A percentile compares a stretch with the other conserved stretches of the same genome.
phyloP scores from a whole-genome alignment of 148 eudicot genomes.

The Heliosperma pusillum region DNA sequence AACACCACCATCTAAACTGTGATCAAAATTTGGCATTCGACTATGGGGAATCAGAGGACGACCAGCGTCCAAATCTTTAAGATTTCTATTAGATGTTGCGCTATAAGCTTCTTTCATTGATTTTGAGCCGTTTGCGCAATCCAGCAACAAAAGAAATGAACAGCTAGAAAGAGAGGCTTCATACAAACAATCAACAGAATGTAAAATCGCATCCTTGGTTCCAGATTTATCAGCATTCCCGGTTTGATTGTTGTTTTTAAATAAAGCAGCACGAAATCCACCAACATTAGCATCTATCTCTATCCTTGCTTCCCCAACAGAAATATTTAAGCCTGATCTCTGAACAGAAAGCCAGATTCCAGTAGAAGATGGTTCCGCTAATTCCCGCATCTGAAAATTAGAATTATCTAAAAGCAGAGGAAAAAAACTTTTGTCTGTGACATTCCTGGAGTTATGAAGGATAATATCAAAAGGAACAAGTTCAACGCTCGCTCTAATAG shows the following conservation, averaged over 20 bases:
- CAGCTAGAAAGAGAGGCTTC: conserved; percentile 60
- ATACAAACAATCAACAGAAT: conserved; percentile 45
- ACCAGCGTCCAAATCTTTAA: conserved; percentile 17
- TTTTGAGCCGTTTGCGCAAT: conserved; percentile 30
- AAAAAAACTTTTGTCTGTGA: conserved; percentile 27
- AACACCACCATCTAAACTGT: conserved; percentile 20
- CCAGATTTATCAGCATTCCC: conserved; percentile 35
- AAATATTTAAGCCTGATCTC: conserved; percentile 29
- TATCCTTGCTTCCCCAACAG: conserved; percentile 37
- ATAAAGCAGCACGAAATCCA: conserved; percentile 38
- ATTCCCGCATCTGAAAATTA: conserved; percentile 33
- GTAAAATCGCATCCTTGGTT: conserved; percentile 28
- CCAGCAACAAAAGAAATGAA: conserved; percentile 43
- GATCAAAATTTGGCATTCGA: conserved; percentile 18
- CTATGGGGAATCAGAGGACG: conserved; percentile 25
- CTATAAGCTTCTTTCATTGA: conserved; percentile 23
- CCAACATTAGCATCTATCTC: conserved; percentile 40
- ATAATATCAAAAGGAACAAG: conserved; percentile 47
- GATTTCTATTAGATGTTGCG: conserved; percentile 31
- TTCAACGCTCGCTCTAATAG: conserved; percentile 41
- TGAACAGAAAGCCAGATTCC: conserved; percentile 58
- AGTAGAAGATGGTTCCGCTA: conserved; percentile 36
- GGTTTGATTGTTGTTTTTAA: conserved; percentile 41
- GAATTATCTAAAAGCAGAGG: conserved; percentile 22
- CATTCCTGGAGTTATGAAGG: conserved; percentile 54